A percentile compares a stretch with the other conserved stretches of the same genome.
Conservation (phyloP, 169 alveolate species). For the Sarcocystis neurona region DNA sequence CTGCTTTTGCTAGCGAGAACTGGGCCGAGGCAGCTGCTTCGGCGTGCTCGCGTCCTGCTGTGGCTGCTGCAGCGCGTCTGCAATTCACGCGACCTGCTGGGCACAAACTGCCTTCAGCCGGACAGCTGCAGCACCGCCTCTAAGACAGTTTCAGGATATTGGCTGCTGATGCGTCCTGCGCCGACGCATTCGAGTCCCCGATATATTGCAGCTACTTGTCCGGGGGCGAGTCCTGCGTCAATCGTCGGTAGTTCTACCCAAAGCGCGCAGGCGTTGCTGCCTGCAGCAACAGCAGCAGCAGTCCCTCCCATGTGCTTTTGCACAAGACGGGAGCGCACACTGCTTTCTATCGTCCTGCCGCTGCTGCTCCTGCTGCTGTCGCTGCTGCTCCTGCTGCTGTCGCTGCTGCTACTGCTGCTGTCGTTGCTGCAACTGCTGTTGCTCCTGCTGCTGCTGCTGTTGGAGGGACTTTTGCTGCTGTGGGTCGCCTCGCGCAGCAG, state of each 20-base stretch:
- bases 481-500: background rate
- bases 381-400: conserved; percentile 2
- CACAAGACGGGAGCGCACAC: no score
- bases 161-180: conserved; percentile 64
- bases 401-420: conserved; percentile 21
- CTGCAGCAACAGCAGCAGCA: no score
- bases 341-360: no score
- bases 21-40: no score
- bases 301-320: no score
- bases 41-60: no score
- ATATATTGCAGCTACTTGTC: conserved; percentile 77
- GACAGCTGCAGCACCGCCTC: conserved; percentile 13
- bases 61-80: no score
- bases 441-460: background rate
- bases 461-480: background rate
- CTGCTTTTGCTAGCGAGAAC: no score
- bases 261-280: background rate
- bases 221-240: conserved; percentile 80
- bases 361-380: conserved; percentile 4
- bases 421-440: conserved; percentile 44
- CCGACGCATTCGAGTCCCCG: conserved; percentile 73
- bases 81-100: no score
- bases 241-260: conserved; percentile 58
- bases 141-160: background rate
- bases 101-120: no score